Evolutionary conservation across 2,329 filamentous ascomycete species (phyloP), one percentile per base, ranked within the genome.

Genomic region (Fusarium tuaranense): DNA sequence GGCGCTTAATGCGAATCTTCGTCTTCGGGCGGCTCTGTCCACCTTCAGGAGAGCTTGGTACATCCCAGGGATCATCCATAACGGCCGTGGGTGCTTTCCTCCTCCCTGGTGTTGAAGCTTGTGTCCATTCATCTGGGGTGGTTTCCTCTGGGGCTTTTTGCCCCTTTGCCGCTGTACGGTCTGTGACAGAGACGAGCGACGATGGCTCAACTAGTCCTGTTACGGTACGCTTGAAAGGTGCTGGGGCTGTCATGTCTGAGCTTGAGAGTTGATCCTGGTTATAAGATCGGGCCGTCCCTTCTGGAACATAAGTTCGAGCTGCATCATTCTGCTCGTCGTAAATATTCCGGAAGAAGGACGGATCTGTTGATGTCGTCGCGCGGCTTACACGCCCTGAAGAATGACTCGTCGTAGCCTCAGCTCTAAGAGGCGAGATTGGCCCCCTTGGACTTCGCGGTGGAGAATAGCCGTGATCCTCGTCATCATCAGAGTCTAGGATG

Each of bases 261-360:
- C 77, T 79, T 38, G 77, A 71, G 22, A 73, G 61, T 36, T 38
- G 59, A 41, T 73, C 67, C 10, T 55, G 68, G 39, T 61, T 53
- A 57, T 69, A 65, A 58, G 69, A 70, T 12, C 51, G 60, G 13
- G 38, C 59, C 8, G 53, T 63, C 27, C 39, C 68, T 22, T 68
- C 72, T 62, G 72, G 67, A 22, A 68, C 67, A 53, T 77, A 71
- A 53, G 78, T 74, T 30, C 67, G 69, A 18, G 79, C 77, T 25
- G 81, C 81, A 38, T 81, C 80, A 44, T 83, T 82, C 74, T 88
- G 86, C 58, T 87, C 85, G 25, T 87, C 81, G 67, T 87, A 88
- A 12, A 89, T 76, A 60, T 80, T 82, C 57, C 84, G 83, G 70
- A 89, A 89, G 72, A 88, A 86, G 0, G 81, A 83, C 2, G 84